phyloP scores from a whole-genome alignment of 1,139 yeast species.

The Candida neerlandica region DNA sequence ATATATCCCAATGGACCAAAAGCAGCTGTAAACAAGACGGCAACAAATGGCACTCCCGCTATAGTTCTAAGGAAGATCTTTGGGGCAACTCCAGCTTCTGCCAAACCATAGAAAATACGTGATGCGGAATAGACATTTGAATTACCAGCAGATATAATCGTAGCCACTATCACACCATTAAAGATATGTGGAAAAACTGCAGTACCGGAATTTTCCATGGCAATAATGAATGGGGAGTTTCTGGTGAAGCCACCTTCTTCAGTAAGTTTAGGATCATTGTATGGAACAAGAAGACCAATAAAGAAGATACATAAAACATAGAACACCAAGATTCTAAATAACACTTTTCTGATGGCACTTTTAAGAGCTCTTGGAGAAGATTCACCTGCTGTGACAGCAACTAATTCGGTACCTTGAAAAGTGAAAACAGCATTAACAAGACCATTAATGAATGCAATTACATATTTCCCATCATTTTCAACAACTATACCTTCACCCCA shows the following conservation, averaged over 20 bases:
- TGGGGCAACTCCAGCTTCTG: constrained; percentile 65
- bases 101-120: constrained; percentile 68
- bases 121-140: constrained; percentile 80
- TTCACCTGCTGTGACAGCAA: constrained; percentile 90
- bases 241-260: constrained; percentile 33
- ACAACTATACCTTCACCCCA: constrained; percentile 66
- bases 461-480: constrained; percentile 52
- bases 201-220: constrained; percentile 71
- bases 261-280: constrained; percentile 54
- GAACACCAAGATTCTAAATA: constrained; percentile 77
- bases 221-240: constrained; percentile 56
- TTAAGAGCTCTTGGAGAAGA: constrained; percentile 85
- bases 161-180: constrained; percentile 70
- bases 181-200: constrained; percentile 67
- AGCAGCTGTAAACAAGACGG: constrained; percentile 60
- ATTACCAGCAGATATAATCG: constrained; percentile 79
- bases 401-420: constrained; percentile 78
- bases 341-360: constrained; percentile 63
- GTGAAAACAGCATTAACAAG: constrained; percentile 76
- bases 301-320: constrained; percentile 82
- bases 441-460: constrained; percentile 43
- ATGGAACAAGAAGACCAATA: constrained; percentile 84
- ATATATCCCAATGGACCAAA: constrained; percentile 72
- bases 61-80: constrained; percentile 50
- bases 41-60: constrained; percentile 67